phyloP scores from a whole-genome alignment of 2,329 filamentous ascomycete genomes.

The Lojkania enalia region DNA sequence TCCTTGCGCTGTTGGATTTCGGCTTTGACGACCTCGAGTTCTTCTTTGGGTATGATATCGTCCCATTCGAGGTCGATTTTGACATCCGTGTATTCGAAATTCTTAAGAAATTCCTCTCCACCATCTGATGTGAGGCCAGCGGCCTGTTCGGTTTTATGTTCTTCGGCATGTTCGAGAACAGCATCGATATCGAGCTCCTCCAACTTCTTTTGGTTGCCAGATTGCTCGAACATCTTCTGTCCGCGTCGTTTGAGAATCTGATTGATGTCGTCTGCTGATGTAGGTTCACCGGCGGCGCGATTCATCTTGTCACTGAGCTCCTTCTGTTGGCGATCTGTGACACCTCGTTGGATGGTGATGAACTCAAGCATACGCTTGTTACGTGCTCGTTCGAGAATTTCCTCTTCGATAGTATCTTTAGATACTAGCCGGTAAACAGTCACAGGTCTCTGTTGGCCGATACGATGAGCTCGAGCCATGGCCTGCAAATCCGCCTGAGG shows the following conservation, averaged over 20 bases:
- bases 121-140: constrained; percentile 94
- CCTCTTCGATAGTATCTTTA: constrained; percentile 97
- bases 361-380: constrained; percentile 98
- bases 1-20: constrained; percentile 85
- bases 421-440: constrained; percentile 96
- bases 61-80: constrained; percentile 98
- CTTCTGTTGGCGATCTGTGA: constrained; percentile 90
- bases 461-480: constrained; percentile 97
- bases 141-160: constrained; percentile 93
- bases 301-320: constrained; percentile 71
- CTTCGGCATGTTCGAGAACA: constrained; percentile 93
- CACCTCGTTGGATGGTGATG: constrained; percentile 93
- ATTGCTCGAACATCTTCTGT: constrained; percentile 99
- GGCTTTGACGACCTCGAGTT: constrained; percentile 84
- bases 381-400: constrained; percentile 91
- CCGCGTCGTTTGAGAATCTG: constrained; percentile 95
- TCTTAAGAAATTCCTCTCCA: constrained; percentile 91
- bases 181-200: constrained; percentile 98
- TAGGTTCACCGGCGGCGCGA: constrained; percentile 74
- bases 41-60: constrained; percentile 93
- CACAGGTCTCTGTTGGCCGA: constrained; percentile 93
- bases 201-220: constrained; percentile 91
- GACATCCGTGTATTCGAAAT: constrained; percentile 92
- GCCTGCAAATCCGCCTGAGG: constrained; percentile 97
- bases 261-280: constrained; percentile 91